Conservation (phyloP, 1,139 yeast species). For the Pichia sp. region DNA sequence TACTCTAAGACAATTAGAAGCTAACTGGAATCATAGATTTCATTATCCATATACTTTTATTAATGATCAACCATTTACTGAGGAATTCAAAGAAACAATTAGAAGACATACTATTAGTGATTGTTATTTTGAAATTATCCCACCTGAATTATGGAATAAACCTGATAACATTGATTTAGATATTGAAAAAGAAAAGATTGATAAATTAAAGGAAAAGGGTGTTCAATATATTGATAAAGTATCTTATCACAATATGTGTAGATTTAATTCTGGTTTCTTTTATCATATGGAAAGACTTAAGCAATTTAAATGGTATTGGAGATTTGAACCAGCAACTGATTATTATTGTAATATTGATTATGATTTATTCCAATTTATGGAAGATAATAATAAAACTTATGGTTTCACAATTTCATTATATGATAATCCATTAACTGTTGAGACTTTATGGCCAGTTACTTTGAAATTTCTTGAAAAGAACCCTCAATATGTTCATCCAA, state of each 20-base stretch:
- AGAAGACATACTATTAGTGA: conserved; percentile 28
- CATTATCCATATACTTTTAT: conserved; percentile 50
- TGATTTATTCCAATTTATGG: conserved; percentile 51
- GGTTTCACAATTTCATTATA: conserved; percentile 49
- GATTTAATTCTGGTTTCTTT: conserved; percentile 46
- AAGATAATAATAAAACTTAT: conserved; percentile 41
- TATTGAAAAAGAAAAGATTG: conserved; percentile 31
- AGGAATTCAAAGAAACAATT: conserved; percentile 39
- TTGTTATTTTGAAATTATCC: conserved; percentile 36
- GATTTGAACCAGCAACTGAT: conserved; percentile 48
- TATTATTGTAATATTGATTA: conserved; percentile 44
- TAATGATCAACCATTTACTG: conserved; percentile 41
- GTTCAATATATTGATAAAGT: conserved; percentile 42
- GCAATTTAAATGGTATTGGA: conserved; percentile 44
- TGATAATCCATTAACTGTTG: conserved; percentile 41
- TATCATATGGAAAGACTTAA: conserved; percentile 43
- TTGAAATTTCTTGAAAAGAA: conserved; percentile 41
- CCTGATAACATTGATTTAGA: conserved; percentile 38
- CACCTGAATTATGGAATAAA: conserved; percentile 39
- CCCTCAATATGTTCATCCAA: conserved; percentile 40
- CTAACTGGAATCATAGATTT: conserved; percentile 44
- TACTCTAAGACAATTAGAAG: conserved; percentile 40
- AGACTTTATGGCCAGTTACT: conserved; percentile 48
- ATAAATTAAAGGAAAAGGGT: conserved; percentile 32
- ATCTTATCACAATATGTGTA: conserved; percentile 52